Percentiles rank a stretch among this genome's conserved stretches.
Conservation (phyloP, 2,329 filamentous ascomycete species). For the Fusarium decemcellulare region DNA sequence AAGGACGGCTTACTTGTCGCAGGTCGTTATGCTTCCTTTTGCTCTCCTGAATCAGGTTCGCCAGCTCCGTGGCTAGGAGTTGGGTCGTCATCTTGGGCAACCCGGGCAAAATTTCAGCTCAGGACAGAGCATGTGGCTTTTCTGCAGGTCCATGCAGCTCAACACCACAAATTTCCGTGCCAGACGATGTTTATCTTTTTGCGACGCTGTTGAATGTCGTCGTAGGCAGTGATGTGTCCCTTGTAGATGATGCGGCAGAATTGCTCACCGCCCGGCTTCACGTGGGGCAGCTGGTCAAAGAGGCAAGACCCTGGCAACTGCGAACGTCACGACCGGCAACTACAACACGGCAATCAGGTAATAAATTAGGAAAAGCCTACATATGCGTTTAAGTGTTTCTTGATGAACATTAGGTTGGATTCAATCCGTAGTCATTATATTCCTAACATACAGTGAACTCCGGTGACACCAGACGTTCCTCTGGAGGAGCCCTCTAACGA, state of each 20-base stretch:
- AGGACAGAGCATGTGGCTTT: conserved; percentile 41
- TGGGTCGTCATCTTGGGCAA: conserved; percentile 84
- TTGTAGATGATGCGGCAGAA: conserved; percentile 49
- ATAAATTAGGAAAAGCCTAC: no score
- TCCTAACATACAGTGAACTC: no score
- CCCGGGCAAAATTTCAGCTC: conserved; percentile 40
- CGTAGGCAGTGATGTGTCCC: conserved; percentile 48
- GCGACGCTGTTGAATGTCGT: conserved; percentile 29
- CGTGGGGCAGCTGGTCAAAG: conserved; percentile 33
- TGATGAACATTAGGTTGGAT: no score
- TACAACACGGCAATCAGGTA: no score
- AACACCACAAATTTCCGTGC: conserved; percentile 21
- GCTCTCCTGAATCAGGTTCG: conserved; percentile 93
- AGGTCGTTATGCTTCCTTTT: conserved; percentile 95
- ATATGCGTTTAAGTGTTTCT: no score
- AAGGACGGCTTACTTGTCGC: conserved; percentile 73
- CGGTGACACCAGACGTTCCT: no score
- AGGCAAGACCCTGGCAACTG: conserved; percentile 7
- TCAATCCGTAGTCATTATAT: no score
- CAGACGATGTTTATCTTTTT: conserved; percentile 34
- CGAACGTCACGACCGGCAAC: background rate
- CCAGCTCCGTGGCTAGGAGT: conserved; percentile 88
- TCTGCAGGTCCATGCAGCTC: conserved; percentile 47
- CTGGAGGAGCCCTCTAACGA: no score
- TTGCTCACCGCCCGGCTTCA: conserved; percentile 48